Conservation (phyloP, 2,329 filamentous ascomycete genomes). For the Exophiala lecanii-corni region DNA sequence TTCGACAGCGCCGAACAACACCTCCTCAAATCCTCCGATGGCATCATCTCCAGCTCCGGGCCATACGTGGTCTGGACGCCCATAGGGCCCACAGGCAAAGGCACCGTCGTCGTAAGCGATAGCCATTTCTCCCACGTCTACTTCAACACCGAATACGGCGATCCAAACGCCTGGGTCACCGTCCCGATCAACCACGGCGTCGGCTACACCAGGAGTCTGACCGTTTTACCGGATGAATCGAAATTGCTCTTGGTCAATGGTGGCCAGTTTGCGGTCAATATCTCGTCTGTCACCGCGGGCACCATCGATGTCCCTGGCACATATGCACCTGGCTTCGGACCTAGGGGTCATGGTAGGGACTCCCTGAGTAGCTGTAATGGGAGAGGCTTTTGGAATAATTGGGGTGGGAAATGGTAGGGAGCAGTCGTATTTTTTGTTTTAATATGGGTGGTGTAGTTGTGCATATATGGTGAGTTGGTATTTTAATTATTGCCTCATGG, state of each 20-base stretch:
- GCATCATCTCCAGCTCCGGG: conserved; percentile 3
- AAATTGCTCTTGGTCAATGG: conserved; percentile 7
- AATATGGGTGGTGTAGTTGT: no score
- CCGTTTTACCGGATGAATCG: conserved; percentile 5
- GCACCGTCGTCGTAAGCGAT: conserved; percentile 11
- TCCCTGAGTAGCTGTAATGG: conserved; percentile 5
- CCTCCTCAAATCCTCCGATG: conserved; percentile 25
- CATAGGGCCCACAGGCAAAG: conserved; percentile 5
- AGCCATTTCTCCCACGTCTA: conserved; percentile 9
- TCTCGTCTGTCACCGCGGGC: conserved; percentile 2
- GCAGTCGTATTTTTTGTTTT: no score
- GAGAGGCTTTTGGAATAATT: conserved; percentile 6
- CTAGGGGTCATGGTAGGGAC: background rate
- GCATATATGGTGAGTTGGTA: no score
- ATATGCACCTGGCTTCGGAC: conserved; percentile 1
- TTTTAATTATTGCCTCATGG: no score
- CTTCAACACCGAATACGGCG: conserved; percentile 10
- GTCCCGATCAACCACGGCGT: background rate
- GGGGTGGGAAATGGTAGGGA: no score
- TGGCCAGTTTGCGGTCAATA: conserved; percentile 3
- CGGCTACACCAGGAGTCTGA: conserved; percentile 3
- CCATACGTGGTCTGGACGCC: conserved; percentile 16
- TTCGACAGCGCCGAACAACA: conserved; percentile 36
- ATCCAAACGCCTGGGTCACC: conserved; percentile 4
- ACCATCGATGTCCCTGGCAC: conserved; percentile 7